Evolutionary conservation across 305 asterid species (phyloP).

Genomic region (Salvia sclarea): DNA sequence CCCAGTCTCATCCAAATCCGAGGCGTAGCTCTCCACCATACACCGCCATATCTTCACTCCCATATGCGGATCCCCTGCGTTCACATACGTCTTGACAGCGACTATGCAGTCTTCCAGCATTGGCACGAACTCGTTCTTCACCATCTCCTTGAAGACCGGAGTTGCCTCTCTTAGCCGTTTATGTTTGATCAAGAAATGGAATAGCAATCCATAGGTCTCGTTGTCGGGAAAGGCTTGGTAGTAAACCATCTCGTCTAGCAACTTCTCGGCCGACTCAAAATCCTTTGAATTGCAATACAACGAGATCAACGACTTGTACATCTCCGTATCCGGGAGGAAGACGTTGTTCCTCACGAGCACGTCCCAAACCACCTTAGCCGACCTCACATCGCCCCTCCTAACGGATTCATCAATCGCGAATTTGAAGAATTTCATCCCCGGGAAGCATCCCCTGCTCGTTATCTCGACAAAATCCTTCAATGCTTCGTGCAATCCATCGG

Average conservation of each 20-base stretch:
- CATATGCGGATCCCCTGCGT: slow-evolving; percentile 53
- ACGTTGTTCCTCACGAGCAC: slow-evolving; percentile 46
- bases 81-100: slow-evolving; percentile 47
- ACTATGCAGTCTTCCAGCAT: slow-evolving; percentile 49
- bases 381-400: slow-evolving; percentile 50
- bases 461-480: slow-evolving; percentile 38
- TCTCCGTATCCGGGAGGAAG: slow-evolving; percentile 42
- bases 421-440: slow-evolving; percentile 60
- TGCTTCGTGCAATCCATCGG: slow-evolving; percentile 52
- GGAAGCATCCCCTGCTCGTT: slow-evolving; percentile 51
- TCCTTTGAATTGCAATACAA: slow-evolving; percentile 55
- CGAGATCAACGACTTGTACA: slow-evolving; percentile 53
- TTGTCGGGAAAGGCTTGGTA: slow-evolving; percentile 63
- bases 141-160: slow-evolving; percentile 61
- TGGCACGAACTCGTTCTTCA: slow-evolving; percentile 68
- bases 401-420: slow-evolving; percentile 55
- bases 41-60: slow-evolving; percentile 62
- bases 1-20: slow-evolving; percentile 72
- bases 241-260: slow-evolving; percentile 66
- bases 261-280: slow-evolving; percentile 43
- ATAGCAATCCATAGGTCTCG: slow-evolving; percentile 52
- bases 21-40: slow-evolving; percentile 52
- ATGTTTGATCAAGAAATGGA: slow-evolving; percentile 53
- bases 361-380: slow-evolving; percentile 55
- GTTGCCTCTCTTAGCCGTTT: slow-evolving; percentile 52